phyloP scores from a whole-genome alignment of 192 early-diverging fungal species.

The Backusella tarrabulga region DNA sequence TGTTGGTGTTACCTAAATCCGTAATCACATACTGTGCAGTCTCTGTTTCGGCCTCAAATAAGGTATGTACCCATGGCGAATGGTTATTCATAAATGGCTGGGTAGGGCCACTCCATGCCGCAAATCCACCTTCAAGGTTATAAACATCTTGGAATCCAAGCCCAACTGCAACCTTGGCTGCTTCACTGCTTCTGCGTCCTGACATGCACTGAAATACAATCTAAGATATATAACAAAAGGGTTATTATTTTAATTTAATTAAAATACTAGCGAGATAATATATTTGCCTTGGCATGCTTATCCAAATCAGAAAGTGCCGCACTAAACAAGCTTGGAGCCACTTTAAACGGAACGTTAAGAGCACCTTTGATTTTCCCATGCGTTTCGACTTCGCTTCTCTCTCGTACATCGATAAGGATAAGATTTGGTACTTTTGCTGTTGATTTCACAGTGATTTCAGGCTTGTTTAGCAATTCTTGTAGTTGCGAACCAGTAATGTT shows the following conservation, averaged over 20 bases:
- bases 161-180: slow-evolving; percentile 7
- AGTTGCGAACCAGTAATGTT: slow-evolving; percentile 1
- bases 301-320: slow-evolving; percentile 29
- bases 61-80: slow-evolving; percentile 31
- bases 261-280: background rate
- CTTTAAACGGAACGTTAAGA: slow-evolving; percentile 30
- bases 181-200: slow-evolving; percentile 25
- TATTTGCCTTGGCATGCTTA: slow-evolving; percentile 24
- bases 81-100: slow-evolving; percentile 33
- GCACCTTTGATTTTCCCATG: slow-evolving; percentile 26
- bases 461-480: slow-evolving; percentile 9
- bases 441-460: background rate
- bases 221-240: background rate
- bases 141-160: slow-evolving; percentile 25
- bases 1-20: slow-evolving; percentile 27
- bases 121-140: slow-evolving; percentile 25
- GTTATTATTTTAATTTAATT: background rate
- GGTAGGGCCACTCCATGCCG: slow-evolving; percentile 15
- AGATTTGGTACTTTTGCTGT: background rate
- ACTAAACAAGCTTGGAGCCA: slow-evolving; percentile 18
- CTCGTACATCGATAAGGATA: slow-evolving; percentile 24
- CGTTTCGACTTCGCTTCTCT: slow-evolving; percentile 24
- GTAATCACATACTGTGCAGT: slow-evolving; percentile 34
- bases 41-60: slow-evolving; percentile 28
- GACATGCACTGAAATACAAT: slow-evolving; percentile 32